Evolutionary conservation across 2,329 filamentous ascomycete species (phyloP).

Genomic region (Exserohilum rostratum): DNA sequence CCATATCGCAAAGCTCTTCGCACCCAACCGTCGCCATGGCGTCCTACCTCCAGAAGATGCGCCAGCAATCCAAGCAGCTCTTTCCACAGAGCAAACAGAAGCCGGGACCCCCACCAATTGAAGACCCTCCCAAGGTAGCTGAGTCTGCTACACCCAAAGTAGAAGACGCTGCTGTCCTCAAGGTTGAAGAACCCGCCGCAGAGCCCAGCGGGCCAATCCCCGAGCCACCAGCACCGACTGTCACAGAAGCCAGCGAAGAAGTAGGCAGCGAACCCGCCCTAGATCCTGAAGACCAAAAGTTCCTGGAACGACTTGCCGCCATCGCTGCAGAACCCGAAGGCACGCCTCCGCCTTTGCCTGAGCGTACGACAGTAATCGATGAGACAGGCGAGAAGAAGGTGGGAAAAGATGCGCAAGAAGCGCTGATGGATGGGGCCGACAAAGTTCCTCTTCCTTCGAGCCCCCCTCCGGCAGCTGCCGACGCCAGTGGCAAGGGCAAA

Average conservation of each 20-base stretch:
- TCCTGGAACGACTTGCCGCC: slow-evolving; percentile 59
- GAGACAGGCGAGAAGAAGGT: slow-evolving; percentile 42
- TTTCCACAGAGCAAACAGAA: slow-evolving; percentile 22
- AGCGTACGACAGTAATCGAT: slow-evolving; percentile 40
- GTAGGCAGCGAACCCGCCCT: slow-evolving; percentile 53
- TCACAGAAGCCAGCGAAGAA: slow-evolving; percentile 36
- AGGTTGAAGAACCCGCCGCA: slow-evolving; percentile 17
- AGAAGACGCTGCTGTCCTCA: slow-evolving; percentile 15
- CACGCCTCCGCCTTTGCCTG: slow-evolving; percentile 51
- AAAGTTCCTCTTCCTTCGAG: slow-evolving; percentile 59
- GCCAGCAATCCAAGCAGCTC: slow-evolving; percentile 40
- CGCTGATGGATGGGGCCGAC: slow-evolving; percentile 54
- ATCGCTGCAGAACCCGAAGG: slow-evolving; percentile 50
- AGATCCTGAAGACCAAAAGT: slow-evolving; percentile 67
- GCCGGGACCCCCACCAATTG: slow-evolving; percentile 13
- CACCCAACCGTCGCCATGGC: slow-evolving; percentile 26
- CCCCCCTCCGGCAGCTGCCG: slow-evolving; percentile 46
- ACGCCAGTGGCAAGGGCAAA: slow-evolving; percentile 35
- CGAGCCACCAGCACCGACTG: slow-evolving; percentile 27
- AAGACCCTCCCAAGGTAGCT: slow-evolving; percentile 20
- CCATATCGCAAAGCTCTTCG: neutral
- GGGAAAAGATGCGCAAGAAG: slow-evolving; percentile 54
- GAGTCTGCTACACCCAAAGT: slow-evolving; percentile 12
- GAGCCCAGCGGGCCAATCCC: slow-evolving; percentile 33
- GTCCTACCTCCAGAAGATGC: slow-evolving; percentile 43